These are phyloP conservation scores for Vitis hybrid DNA, from an alignment of 177 flowering plant genomes.

Conservation along the genomic window DNA sequence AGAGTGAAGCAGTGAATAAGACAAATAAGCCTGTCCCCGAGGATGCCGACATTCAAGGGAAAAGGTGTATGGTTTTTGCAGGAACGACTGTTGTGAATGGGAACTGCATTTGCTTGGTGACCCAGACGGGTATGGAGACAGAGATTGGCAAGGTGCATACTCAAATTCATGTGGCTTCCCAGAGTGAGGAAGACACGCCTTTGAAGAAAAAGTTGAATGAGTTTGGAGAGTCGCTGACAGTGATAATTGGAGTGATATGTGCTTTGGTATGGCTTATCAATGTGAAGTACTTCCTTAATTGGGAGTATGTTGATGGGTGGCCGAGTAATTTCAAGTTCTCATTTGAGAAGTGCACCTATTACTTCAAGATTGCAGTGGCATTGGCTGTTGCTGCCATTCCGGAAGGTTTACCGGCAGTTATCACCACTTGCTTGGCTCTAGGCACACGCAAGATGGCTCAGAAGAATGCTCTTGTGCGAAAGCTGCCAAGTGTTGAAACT, in stretches of 20 bases:
- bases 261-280: constrained; percentile 63
- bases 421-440: constrained; percentile 68
- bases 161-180: constrained; percentile 61
- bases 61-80: constrained; percentile 59
- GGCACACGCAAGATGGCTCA: constrained; percentile 84
- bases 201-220: constrained; percentile 68
- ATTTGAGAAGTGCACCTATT: constrained; percentile 70
- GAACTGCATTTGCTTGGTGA: constrained; percentile 49
- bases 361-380: constrained; percentile 72
- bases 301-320: constrained; percentile 63
- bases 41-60: constrained; percentile 53
- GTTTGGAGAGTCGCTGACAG: constrained; percentile 57
- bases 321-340: constrained; percentile 61
- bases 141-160: constrained; percentile 64
- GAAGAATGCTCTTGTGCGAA: constrained; percentile 79
- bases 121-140: constrained; percentile 54
- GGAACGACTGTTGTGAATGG: constrained; percentile 72
- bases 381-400: constrained; percentile 75
- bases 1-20: constrained; percentile 62
- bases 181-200: constrained; percentile 59
- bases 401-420: constrained; percentile 71
- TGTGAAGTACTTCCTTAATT: constrained; percentile 60
- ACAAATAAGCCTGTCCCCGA: constrained; percentile 43
- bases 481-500: constrained; percentile 84
- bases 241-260: constrained; percentile 56